Evolutionary conservation across 306 rosid genomes (phyloP).

Genomic region (Arachis hypogaea): DNA sequence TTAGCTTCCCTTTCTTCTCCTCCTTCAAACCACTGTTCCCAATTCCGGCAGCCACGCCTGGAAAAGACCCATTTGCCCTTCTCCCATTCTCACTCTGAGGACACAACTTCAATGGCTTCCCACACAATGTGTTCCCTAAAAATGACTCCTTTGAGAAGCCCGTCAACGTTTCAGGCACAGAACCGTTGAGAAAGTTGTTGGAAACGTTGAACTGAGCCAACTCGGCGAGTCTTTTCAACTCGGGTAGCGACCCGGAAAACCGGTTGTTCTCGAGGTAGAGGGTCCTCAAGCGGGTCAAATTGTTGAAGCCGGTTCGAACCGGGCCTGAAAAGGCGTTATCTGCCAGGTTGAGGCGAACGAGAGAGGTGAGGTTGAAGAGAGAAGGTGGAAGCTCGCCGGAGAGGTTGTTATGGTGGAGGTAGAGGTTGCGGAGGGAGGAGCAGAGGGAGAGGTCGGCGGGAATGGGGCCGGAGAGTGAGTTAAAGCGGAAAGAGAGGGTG

Average conservation of each 20-base stretch:
- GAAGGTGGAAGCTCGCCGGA: slow-evolving; percentile 58
- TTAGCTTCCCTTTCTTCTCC: slow-evolving; percentile 44
- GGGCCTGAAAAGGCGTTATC: slow-evolving; percentile 57
- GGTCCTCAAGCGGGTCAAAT: slow-evolving; percentile 54
- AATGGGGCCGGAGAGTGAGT: slow-evolving; percentile 52
- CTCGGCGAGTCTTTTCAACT: slow-evolving; percentile 20
- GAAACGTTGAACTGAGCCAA: slow-evolving; percentile 65
- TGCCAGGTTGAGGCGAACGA: slow-evolving; percentile 59
- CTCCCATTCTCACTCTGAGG: slow-evolving; percentile 30
- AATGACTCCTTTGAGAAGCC: slow-evolving; percentile 45
- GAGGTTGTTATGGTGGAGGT: slow-evolving; percentile 57
- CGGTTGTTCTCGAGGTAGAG: slow-evolving; percentile 55
- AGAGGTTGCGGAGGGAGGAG: slow-evolving; percentile 55
- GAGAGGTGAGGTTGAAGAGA: slow-evolving; percentile 37
- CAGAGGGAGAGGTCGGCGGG: slow-evolving; percentile 57
- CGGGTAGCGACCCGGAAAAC: slow-evolving; percentile 49
- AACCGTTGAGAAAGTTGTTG: slow-evolving; percentile 55
- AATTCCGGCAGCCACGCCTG: not conserved
- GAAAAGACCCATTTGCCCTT: not conserved
- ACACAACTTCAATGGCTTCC: slow-evolving; percentile 57
- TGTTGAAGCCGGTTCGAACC: slow-evolving; percentile 45
- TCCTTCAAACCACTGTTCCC: slow-evolving; percentile 27
- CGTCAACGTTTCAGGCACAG: slow-evolving; percentile 57
- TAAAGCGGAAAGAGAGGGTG: slow-evolving; percentile 63
- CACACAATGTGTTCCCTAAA: slow-evolving; percentile 61